A percentile compares a stretch with the other conserved stretches of the same genome.
Evolutionary conservation across 1,284 basidiomycete genomes (phyloP).

Genomic region (Rhodotorula sp.): DNA sequence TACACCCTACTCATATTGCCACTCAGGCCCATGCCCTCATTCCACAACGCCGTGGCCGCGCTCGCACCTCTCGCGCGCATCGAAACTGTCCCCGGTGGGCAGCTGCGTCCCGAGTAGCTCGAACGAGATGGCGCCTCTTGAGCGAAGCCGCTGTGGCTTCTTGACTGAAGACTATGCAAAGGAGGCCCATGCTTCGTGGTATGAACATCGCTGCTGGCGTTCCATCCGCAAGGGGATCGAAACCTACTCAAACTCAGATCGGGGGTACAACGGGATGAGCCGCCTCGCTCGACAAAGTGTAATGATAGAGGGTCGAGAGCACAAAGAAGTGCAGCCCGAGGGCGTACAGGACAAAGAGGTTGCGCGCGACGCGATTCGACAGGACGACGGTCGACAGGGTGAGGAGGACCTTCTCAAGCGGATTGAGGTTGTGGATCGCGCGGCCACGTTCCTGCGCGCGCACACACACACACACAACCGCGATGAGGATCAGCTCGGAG

Average conservation of each 20-base stretch:
- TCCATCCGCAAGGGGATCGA: not conserved
- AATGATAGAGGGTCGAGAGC: slow-evolving; percentile 65
- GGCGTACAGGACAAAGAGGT: slow-evolving; percentile 78
- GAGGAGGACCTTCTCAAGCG: slow-evolving; percentile 83
- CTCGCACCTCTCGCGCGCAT: too few relatives aligned
- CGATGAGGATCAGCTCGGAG: not conserved
- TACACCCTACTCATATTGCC: too few relatives aligned
- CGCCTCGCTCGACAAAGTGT: slow-evolving; percentile 8
- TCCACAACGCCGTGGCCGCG: too few relatives aligned
- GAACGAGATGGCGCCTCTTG: too few relatives aligned
- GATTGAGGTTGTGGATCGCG: slow-evolving; percentile 86
- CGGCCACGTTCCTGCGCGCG: slow-evolving; percentile 78
- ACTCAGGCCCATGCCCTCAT: too few relatives aligned
- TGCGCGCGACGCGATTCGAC: slow-evolving; percentile 66
- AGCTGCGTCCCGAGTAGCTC: too few relatives aligned
- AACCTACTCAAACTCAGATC: not conserved
- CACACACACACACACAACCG: not conserved
- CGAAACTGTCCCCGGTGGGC: too few relatives aligned
- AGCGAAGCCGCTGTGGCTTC: not conserved
- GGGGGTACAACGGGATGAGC: slow-evolving; percentile 13
- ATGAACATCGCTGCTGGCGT: not conserved
- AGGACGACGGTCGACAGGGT: slow-evolving; percentile 79
- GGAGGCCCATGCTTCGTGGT: too few relatives aligned
- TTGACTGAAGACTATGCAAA: too few relatives aligned
- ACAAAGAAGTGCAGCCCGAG: slow-evolving; percentile 72